Evolutionary conservation across 306 rosid genomes (phyloP).

Genomic region (Castanopsis chinensis): DNA sequence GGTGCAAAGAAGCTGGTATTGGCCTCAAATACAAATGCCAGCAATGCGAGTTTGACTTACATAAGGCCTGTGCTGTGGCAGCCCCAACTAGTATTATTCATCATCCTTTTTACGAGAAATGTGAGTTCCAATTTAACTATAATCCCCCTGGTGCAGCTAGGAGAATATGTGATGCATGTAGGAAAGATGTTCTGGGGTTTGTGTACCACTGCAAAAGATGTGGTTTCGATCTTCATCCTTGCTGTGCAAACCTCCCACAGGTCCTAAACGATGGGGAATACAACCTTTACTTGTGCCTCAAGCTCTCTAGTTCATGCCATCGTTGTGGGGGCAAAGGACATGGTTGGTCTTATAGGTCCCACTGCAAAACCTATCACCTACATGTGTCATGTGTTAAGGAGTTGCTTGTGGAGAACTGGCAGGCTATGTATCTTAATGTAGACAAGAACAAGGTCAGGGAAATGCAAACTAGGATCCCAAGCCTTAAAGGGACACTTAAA

Average conservation of each 20-base stretch:
- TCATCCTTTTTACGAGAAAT: constrained; percentile 44
- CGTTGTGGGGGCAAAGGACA: constrained; percentile 47
- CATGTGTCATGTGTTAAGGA: constrained; percentile 57
- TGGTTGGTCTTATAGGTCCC: constrained; percentile 52
- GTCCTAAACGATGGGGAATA: constrained; percentile 46
- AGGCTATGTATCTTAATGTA: constrained; percentile 42
- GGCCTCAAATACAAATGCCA: constrained; percentile 53
- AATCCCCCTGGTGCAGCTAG: constrained; percentile 29
- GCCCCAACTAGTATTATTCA: constrained; percentile 2
- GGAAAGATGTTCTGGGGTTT: constrained; percentile 42
- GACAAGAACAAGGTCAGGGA: constrained; percentile 49
- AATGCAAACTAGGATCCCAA: constrained; percentile 49
- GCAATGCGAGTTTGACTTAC: constrained; percentile 42
- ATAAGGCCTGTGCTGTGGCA: constrained; percentile 45
- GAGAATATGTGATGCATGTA: constrained; percentile 49
- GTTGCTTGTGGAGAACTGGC: constrained; percentile 57
- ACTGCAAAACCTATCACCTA: constrained; percentile 44
- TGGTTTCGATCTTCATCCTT: constrained; percentile 56
- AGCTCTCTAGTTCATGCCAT: constrained; percentile 40
- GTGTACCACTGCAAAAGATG: constrained; percentile 52
- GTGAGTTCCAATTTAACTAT: constrained; percentile 39
- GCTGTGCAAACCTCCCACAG: constrained; percentile 55
- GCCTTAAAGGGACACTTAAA: constrained; percentile 39
- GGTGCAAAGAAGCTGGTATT: constrained; percentile 60
- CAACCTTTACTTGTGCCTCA: constrained; percentile 36